A percentile compares a stretch with the other conserved stretches of the same genome.
Conservation (phyloP, 106 monocot species). For the Alisma plantagoaquatica region DNA sequence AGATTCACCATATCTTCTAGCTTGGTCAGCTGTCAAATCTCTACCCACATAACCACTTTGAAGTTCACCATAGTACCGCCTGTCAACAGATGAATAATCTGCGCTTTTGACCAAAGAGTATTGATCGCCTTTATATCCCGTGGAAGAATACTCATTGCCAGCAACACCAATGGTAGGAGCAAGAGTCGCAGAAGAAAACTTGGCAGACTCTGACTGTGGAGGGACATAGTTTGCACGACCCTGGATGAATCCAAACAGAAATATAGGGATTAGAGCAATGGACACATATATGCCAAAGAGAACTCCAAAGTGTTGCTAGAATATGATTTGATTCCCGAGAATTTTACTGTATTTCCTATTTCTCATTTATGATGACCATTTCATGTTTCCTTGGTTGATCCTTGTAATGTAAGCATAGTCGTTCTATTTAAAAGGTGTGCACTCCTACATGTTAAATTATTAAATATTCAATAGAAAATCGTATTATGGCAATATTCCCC, state of each 20-base stretch:
- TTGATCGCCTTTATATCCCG: slow-evolving; percentile 58
- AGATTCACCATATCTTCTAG: slow-evolving; percentile 59
- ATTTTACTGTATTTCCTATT: neutral
- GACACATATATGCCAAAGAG: neutral
- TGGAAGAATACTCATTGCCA: slow-evolving; percentile 54
- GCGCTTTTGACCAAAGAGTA: slow-evolving; percentile 30
- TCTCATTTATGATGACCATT: neutral
- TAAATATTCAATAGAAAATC: too few relatives aligned
- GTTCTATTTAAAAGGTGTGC: too few relatives aligned
- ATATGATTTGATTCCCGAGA: neutral
- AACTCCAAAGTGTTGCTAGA: neutral
- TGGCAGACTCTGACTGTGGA: slow-evolving; percentile 40
- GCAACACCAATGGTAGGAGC: slow-evolving; percentile 48
- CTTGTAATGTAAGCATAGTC: neutral
- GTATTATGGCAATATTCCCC: too few relatives aligned
- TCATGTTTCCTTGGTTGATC: neutral
- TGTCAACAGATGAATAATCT: slow-evolving; percentile 57
- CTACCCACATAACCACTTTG: slow-evolving; percentile 48
- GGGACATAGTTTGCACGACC: slow-evolving; percentile 36
- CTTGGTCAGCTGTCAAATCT: slow-evolving; percentile 48
- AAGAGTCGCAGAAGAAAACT: slow-evolving; percentile 43
- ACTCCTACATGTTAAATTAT: too few relatives aligned
- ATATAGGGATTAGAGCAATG: neutral
- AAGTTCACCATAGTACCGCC: slow-evolving; percentile 61
- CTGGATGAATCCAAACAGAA: slow-evolving; percentile 32